Evolutionary conservation across 768 basidiomycete genomes (phyloP).

Genomic region (Macrolepiota fuliginosa): DNA sequence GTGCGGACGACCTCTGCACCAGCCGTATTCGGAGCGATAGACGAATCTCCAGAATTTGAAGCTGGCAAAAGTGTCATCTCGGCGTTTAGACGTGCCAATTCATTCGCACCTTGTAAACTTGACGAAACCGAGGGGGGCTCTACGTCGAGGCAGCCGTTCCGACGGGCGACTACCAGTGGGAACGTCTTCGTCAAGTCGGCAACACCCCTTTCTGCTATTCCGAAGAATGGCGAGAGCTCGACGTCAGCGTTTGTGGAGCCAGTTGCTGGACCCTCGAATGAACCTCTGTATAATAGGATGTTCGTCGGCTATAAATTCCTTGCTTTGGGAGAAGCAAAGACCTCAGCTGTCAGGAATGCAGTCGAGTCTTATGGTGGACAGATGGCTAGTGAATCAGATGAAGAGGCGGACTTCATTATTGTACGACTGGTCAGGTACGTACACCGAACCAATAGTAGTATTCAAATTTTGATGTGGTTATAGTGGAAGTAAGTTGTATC

Average conservation of each 20-base stretch:
- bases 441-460: background rate
- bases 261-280: slow-evolving; percentile 10
- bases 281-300: slow-evolving; percentile 25
- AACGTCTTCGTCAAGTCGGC: slow-evolving; percentile 3
- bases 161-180: slow-evolving; percentile 34
- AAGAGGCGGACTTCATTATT: slow-evolving; percentile 60
- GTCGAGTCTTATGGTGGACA: slow-evolving; percentile 60
- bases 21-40: slow-evolving; percentile 5
- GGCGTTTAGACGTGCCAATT: slow-evolving; percentile 60
- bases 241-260: slow-evolving; percentile 12
- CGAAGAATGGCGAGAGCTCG: slow-evolving; percentile 20
- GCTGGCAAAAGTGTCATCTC: slow-evolving; percentile 44
- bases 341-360: slow-evolving; percentile 52
- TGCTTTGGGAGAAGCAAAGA: slow-evolving; percentile 66
- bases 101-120: slow-evolving; percentile 48
- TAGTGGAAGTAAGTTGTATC: slow-evolving; percentile 71
- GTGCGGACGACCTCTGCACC: slow-evolving; percentile 46
- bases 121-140: slow-evolving; percentile 18
- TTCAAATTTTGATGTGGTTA: slow-evolving; percentile 4
- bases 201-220: background rate
- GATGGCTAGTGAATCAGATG: slow-evolving; percentile 41
- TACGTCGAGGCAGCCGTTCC: slow-evolving; percentile 38
- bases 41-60: slow-evolving; percentile 12
- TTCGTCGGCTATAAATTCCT: slow-evolving; percentile 59
- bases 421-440: slow-evolving; percentile 73